These are phyloP conservation scores for Ilyonectria mors-panacis DNA, from an alignment of 2,329 filamentous ascomycete genomes.

Conservation along the genomic window DNA sequence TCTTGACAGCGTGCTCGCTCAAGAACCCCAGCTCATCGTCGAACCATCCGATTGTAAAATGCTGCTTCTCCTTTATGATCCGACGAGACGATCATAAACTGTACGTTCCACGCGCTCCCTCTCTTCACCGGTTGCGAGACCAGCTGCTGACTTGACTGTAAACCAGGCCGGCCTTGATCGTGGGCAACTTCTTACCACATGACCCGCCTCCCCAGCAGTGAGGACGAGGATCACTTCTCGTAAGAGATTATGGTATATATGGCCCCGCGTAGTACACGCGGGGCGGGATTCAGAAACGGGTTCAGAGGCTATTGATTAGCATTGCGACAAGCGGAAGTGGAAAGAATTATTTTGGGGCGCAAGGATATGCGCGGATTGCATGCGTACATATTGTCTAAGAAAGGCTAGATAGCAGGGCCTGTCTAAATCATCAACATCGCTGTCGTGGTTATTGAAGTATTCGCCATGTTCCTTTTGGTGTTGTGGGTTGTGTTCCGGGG, in stretches of 20 bases:
- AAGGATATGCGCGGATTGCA: conserved; percentile 33
- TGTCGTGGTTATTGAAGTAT: not conserved
- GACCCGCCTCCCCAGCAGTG: conserved; percentile 64
- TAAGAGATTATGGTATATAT: conserved; percentile 22
- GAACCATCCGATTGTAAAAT: conserved; percentile 83
- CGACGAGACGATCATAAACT: conserved; percentile 95
- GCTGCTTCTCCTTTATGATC: conserved; percentile 98
- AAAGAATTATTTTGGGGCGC: conserved; percentile 35
- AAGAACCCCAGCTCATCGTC: conserved; percentile 83
- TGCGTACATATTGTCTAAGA: conserved; percentile 40
- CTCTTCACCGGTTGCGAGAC: not conserved
- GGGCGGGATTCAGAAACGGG: conserved; percentile 13
- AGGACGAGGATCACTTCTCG: conserved; percentile 20
- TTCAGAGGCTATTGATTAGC: conserved; percentile 11
- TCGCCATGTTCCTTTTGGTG: not conserved
- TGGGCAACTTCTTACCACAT: conserved; percentile 96
- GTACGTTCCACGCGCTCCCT: conserved; percentile 67
- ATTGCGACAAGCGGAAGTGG: conserved; percentile 22
- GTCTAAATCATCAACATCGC: conserved; percentile 10
- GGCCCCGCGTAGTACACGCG: conserved; percentile 6
- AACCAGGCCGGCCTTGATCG: conserved; percentile 88
- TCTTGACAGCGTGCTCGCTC: conserved; percentile 92
- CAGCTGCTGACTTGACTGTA: conserved; percentile 50
- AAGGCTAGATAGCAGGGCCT: conserved; percentile 37
- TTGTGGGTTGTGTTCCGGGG: not conserved